Evolutionary conservation across 768 basidiomycete genomes (phyloP).

Genomic region (Tulasnella sp.): DNA sequence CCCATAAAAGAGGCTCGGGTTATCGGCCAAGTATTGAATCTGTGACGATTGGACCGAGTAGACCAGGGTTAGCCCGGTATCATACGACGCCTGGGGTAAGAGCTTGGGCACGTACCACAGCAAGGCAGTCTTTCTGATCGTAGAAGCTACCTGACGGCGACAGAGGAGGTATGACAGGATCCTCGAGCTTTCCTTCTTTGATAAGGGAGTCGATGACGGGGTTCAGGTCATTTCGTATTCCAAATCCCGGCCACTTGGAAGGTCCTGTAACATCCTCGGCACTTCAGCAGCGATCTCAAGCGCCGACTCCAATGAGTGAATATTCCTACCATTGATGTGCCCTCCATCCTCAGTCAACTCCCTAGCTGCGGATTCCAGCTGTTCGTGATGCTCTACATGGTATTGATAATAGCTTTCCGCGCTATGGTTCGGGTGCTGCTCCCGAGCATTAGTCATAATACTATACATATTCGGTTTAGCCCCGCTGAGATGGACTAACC

Average conservation of each 20-base stretch:
- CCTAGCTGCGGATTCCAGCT: not conserved
- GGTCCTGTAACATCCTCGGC: not conserved
- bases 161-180: not conserved
- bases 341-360: not conserved
- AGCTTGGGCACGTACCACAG: not conserved
- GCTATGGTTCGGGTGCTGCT: not conserved
- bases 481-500: not conserved
- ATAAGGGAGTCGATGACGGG: not conserved
- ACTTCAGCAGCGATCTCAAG: not conserved
- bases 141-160: not conserved
- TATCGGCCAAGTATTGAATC: not conserved
- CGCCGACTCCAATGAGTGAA: not conserved
- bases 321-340: not conserved
- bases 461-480: too few species aligned
- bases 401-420: not conserved
- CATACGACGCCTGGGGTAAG: not conserved
- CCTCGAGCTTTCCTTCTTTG: not conserved
- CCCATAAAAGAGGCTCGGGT: not conserved
- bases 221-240: not conserved
- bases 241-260: not conserved
- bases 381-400: not conserved
- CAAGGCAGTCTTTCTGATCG: not conserved
- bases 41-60: not conserved
- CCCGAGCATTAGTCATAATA: not conserved
- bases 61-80: not conserved